These are phyloP conservation scores for Amesomyces nigricolor DNA, from an alignment of 2,329 filamentous ascomycete species.

Conservation along the genomic window DNA sequence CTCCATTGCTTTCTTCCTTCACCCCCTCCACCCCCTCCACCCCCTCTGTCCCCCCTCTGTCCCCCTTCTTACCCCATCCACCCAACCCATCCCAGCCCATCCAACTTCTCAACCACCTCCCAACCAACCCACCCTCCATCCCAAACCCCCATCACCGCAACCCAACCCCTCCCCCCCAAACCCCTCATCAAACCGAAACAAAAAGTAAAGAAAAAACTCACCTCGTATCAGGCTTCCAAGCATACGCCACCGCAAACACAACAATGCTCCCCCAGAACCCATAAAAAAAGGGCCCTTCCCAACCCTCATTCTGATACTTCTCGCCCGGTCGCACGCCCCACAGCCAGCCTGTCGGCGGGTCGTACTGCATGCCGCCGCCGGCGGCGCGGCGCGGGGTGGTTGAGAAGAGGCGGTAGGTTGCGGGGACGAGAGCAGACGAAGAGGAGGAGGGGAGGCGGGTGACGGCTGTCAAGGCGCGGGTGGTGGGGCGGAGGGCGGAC, in stretches of 20 bases:
- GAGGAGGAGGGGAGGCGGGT: not conserved
- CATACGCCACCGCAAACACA: constrained; percentile 72
- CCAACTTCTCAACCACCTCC: not conserved
- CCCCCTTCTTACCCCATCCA: constrained; percentile 12
- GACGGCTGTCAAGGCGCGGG: constrained; percentile 1
- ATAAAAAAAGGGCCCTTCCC: constrained; percentile 82
- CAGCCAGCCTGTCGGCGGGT: constrained; percentile 86
- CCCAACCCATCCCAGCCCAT: not conserved
- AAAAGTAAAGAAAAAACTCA: constrained; percentile 50
- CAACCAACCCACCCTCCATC: too few species aligned
- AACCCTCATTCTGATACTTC: constrained; percentile 93
- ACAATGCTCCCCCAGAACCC: constrained; percentile 76
- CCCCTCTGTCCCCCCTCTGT: too few species aligned
- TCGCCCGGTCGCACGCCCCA: constrained; percentile 91
- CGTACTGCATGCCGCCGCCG: constrained; percentile 58
- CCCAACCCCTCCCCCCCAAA: not conserved
- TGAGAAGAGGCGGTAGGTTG: constrained; percentile 34
- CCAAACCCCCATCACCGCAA: not conserved
- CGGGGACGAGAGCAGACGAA: not conserved
- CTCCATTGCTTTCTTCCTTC: too few species aligned
- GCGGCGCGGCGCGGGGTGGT: constrained; percentile 39
- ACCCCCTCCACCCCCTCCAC: too few species aligned
- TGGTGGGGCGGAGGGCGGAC: constrained; percentile 11
- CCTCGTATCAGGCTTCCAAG: constrained; percentile 99
- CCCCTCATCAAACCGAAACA: not conserved